phyloP scores from a whole-genome alignment of 2,329 filamentous ascomycete genomes.

The Alternaria tenuissima region DNA sequence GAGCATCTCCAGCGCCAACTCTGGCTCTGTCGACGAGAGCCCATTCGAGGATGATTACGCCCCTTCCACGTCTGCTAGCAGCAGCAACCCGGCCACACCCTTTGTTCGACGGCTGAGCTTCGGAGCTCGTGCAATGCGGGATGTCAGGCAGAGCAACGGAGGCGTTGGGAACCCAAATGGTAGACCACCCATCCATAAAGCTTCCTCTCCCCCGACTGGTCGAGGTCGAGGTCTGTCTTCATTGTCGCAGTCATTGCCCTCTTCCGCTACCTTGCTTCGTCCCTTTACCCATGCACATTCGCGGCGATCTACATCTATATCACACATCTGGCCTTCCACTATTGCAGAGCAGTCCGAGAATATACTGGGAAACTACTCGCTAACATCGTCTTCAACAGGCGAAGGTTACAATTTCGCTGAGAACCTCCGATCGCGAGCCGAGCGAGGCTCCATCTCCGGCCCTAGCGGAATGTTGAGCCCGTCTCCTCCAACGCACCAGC shows the following conservation, averaged over 20 bases:
- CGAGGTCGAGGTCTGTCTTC: slow-evolving; percentile 67
- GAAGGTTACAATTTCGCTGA: slow-evolving; percentile 98
- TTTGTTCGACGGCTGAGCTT: slow-evolving; percentile 90
- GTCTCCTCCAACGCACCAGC: slow-evolving; percentile 60
- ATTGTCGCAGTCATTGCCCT: slow-evolving; percentile 48
- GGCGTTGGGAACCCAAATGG: slow-evolving; percentile 67
- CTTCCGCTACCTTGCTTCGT: slow-evolving; percentile 33
- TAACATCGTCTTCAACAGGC: slow-evolving; percentile 73
- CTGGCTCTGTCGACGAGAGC: slow-evolving; percentile 58
- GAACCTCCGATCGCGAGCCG: slow-evolving; percentile 89
- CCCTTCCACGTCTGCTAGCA: slow-evolving; percentile 60
- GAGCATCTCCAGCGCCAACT: slow-evolving; percentile 59
- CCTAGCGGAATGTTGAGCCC: slow-evolving; percentile 29
- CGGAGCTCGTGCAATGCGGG: slow-evolving; percentile 79
- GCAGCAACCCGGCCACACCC: slow-evolving; percentile 72
- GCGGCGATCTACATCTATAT: slow-evolving; percentile 35
- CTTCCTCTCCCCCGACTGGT: slow-evolving; percentile 61
- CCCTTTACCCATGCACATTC: slow-evolving; percentile 33
- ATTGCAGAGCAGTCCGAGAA: slow-evolving; percentile 45
- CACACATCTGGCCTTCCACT: slow-evolving; percentile 38
- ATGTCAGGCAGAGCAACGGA: slow-evolving; percentile 66
- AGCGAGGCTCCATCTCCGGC: slow-evolving; percentile 71
- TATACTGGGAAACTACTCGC: slow-evolving; percentile 62
- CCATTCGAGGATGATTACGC: slow-evolving; percentile 65
- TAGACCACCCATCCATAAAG: slow-evolving; percentile 64